These are phyloP conservation scores for Prinsepia uniflora DNA, from an alignment of 306 rosid species.

Conservation along the genomic window DNA sequence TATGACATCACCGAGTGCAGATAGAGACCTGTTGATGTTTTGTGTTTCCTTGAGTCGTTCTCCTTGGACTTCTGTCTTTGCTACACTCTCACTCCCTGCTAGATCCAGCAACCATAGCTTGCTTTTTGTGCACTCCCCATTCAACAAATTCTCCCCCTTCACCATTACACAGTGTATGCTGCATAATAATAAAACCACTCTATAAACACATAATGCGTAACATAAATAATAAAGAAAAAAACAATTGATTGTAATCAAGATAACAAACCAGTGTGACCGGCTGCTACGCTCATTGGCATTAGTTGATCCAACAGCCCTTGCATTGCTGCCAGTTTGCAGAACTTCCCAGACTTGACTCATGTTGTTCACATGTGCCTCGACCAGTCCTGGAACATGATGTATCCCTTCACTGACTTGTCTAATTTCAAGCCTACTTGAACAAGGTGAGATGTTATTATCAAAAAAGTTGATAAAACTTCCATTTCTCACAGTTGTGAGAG, in stretches of 20 bases:
- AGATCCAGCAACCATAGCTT: conserved; percentile 95
- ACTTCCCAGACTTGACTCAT: conserved; percentile 97
- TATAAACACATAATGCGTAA: background rate
- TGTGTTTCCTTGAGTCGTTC: conserved; percentile 95
- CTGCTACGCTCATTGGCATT: conserved; percentile 92
- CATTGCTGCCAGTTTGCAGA: conserved; percentile 90
- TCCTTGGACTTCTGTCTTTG: conserved; percentile 94
- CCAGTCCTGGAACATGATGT: conserved; percentile 88
- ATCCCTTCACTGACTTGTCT: conserved; percentile 86
- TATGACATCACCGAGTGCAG: conserved; percentile 98
- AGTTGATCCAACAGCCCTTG: conserved; percentile 91
- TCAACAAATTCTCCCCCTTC: conserved; percentile 86
- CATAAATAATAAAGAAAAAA: background rate
- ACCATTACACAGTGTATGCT: conserved; percentile 99
- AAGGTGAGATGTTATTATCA: conserved; percentile 17
- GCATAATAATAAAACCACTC: conserved; percentile 20
- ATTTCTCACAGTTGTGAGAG: conserved; percentile 1
- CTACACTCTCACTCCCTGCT: conserved; percentile 95
- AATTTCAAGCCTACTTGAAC: conserved; percentile 63
- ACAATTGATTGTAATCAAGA: background rate
- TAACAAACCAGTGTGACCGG: conserved; percentile 81
- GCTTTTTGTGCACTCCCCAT: conserved; percentile 88
- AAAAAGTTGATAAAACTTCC: background rate
- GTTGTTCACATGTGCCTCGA: conserved; percentile 79
- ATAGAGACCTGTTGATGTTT: conserved; percentile 87